A percentile compares a stretch with the other conserved stretches of the same genome.
phyloP scores from a whole-genome alignment of 1,139 yeast species.

The Hansenula anomala region DNA sequence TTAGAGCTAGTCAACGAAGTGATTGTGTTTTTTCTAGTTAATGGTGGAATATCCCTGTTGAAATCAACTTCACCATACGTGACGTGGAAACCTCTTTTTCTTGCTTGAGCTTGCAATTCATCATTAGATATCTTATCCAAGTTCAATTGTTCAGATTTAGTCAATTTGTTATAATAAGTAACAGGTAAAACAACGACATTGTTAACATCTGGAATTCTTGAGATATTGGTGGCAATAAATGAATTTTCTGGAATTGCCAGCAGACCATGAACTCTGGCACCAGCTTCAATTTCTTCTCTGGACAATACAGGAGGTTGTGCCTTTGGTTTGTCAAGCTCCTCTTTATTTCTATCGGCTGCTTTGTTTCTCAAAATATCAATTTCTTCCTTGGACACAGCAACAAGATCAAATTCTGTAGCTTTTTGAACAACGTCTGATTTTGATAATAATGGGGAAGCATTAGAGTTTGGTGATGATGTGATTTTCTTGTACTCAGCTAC shows the following conservation, averaged over 20 bases:
- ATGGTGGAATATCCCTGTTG: conserved; percentile 7
- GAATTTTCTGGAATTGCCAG: conserved; percentile 51
- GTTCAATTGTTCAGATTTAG: conserved; percentile 38
- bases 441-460: conserved; percentile 9
- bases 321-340: conserved; percentile 1
- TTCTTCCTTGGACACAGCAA: conserved; percentile 37
- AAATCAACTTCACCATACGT: conserved; percentile 5
- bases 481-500: conserved; percentile 24
- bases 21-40: conserved; percentile 18
- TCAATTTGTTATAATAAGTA: conserved; percentile 55
- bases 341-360: conserved; percentile 4
- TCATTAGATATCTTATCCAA: conserved; percentile 45
- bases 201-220: conserved; percentile 48
- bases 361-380: conserved; percentile 16
- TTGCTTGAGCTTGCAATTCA: conserved; percentile 39
- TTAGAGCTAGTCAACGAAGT: conserved; percentile 19
- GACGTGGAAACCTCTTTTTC: conserved; percentile 41
- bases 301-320: conserved; percentile 3
- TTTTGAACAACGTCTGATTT: conserved; percentile 26
- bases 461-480: conserved; percentile 9
- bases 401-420: conserved; percentile 44
- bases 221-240: conserved; percentile 56
- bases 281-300: conserved; percentile 17
- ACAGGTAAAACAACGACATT: conserved; percentile 62
- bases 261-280: conserved; percentile 41